Conservation (phyloP, 257 asterid species). For the Anisodus tanguticus region DNA sequence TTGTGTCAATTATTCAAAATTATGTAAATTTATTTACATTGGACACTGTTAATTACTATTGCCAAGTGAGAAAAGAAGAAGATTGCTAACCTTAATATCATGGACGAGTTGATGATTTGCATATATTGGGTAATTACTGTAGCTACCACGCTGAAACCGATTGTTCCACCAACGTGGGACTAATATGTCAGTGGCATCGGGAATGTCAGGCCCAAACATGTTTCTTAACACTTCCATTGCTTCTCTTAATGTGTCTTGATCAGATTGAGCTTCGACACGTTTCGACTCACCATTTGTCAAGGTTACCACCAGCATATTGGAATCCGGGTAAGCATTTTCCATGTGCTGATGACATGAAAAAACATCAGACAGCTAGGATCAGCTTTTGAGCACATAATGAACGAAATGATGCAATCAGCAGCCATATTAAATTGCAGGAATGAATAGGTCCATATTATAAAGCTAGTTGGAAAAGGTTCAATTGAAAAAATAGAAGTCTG, state of each 20-base stretch:
- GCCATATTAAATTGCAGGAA: background rate
- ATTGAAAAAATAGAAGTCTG: background rate
- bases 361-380: constrained; percentile 26
- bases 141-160: constrained; percentile 90
- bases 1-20: background rate
- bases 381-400: constrained; percentile 6
- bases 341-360: constrained; percentile 67
- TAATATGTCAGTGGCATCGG: constrained; percentile 69
- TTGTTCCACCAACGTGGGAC: constrained; percentile 99
- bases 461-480: background rate
- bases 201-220: constrained; percentile 84
- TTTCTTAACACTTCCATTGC: constrained; percentile 89
- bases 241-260: constrained; percentile 71
- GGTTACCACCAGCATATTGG: constrained; percentile 86
- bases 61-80: constrained; percentile 16
- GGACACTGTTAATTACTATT: background rate
- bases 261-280: constrained; percentile 82
- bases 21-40: background rate
- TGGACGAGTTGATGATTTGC: constrained; percentile 61
- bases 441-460: background rate
- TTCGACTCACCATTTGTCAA: constrained; percentile 90
- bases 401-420: constrained; percentile 6
- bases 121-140: constrained; percentile 80
- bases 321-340: constrained; percentile 95
- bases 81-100: constrained; percentile 63